Conservation (phyloP, 441 rosid species). For the Metrosideros polymorpha region DNA sequence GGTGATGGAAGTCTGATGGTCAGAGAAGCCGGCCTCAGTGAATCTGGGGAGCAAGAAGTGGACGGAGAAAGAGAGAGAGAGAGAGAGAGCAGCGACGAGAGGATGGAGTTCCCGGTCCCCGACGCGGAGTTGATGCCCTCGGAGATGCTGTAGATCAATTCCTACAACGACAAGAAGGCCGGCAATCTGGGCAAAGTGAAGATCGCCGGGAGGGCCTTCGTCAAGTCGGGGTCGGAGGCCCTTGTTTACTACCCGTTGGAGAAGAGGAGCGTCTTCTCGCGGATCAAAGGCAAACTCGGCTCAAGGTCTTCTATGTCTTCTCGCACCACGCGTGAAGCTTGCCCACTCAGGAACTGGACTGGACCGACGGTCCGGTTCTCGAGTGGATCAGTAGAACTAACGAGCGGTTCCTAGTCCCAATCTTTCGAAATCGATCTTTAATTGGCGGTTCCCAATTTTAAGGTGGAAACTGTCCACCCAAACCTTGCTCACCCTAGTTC, state of each 20-base stretch:
- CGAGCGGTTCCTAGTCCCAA: too few species aligned
- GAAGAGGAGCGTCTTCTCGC: slow-evolving; percentile 77
- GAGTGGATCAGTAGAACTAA: too few species aligned
- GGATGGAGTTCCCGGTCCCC: slow-evolving; percentile 60
- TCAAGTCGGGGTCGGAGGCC: slow-evolving; percentile 44
- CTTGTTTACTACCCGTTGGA: slow-evolving; percentile 72
- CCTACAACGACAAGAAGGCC: slow-evolving; percentile 61
- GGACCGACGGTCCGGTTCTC: too few species aligned
- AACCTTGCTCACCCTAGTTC: too few species aligned
- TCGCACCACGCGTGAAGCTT: too few species aligned
- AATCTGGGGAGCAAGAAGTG: slow-evolving; percentile 87
- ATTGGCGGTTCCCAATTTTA: too few species aligned
- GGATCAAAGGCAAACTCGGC: slow-evolving; percentile 65
- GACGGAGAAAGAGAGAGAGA: slow-evolving; percentile 56
- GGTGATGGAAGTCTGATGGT: slow-evolving; percentile 69
- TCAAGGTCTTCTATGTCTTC: slow-evolving; percentile 46
- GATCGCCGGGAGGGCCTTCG: slow-evolving; percentile 48
- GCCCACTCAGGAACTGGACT: too few species aligned
- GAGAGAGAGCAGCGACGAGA: too few species aligned
- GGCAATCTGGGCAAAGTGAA: slow-evolving; percentile 69
- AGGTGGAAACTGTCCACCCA: too few species aligned
- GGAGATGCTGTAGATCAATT: slow-evolving; percentile 62
- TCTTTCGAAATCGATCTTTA: too few species aligned
- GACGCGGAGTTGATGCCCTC: slow-evolving; percentile 41
- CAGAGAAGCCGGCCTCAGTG: slow-evolving; percentile 55